Percentiles rank a stretch among this genome's conserved stretches.
Conservation (phyloP, 148 eudicot species). For the Fagopyrum esculentum region DNA sequence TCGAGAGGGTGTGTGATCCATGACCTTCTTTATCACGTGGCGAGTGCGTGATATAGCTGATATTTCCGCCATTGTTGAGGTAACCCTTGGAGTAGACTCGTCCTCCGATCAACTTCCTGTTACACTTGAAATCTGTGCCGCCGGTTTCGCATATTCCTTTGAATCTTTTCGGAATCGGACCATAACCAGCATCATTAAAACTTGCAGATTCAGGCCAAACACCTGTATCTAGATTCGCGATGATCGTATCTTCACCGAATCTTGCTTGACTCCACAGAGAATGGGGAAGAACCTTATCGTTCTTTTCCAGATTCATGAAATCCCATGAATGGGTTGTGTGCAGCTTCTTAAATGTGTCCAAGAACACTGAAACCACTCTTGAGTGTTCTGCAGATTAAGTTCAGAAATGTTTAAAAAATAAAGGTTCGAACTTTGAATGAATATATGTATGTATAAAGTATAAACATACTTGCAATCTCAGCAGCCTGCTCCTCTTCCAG, state of each 20-base stretch:
- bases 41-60: slow-evolving; percentile 10
- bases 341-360: slow-evolving; percentile 28
- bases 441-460: neutral
- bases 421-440: neutral
- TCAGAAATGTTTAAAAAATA: neutral
- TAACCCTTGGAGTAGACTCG: slow-evolving; percentile 43
- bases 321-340: slow-evolving; percentile 82
- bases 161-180: slow-evolving; percentile 61
- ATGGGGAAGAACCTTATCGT: slow-evolving; percentile 1
- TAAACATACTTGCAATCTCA: slow-evolving; percentile 40
- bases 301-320: slow-evolving; percentile 31
- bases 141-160: slow-evolving; percentile 27
- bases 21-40: slow-evolving; percentile 59
- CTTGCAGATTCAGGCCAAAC: slow-evolving; percentile 78
- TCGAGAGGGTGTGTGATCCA: slow-evolving; percentile 69
- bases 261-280: slow-evolving; percentile 41
- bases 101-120: slow-evolving; percentile 63
- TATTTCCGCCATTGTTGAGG: neutral
- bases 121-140: slow-evolving; percentile 34
- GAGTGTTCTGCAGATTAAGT: slow-evolving; percentile 36
- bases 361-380: slow-evolving; percentile 54
- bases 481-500: slow-evolving; percentile 57
- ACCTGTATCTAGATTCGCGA: slow-evolving; percentile 66
- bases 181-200: slow-evolving; percentile 42
- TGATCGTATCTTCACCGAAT: slow-evolving; percentile 58